Evolutionary conservation across 2,329 filamentous ascomycete genomes (phyloP), one percentile per base, ranked within the genome.

Genomic region (Karstenula rhodostoma): DNA sequence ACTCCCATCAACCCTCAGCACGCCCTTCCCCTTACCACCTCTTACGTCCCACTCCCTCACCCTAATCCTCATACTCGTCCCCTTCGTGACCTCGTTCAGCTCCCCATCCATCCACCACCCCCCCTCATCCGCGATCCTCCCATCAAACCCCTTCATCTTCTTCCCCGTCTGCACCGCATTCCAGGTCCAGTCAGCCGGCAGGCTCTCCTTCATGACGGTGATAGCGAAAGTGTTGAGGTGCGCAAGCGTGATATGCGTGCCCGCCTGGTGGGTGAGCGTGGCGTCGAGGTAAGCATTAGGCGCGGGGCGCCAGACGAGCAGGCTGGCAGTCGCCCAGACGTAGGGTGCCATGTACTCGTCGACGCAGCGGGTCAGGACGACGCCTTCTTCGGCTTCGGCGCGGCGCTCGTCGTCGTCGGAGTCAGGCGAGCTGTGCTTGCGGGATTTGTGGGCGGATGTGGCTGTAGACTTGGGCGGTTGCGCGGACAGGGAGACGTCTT

Each of bases 221-320:
- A 94, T 92, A 68, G 95, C 96, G 84, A 98, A 98, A 66, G 93
- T 87, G 77, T 94, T 94, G 80, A 93, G 94, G 76, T 93, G 95
- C 12, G 96, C 88, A 2, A 97, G 86, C 22, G 94, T 94, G 7
- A 99, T 85, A 73, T 97, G 93, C 7, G 92, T 93, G 68, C 95
- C 92, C 50, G 90, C 94, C 74, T 96, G 92, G 32, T 97, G 83
- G 71, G 94, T 95, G 58, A 97, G 86, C 67, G 85, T 89, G 12
- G 93, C 95, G 67, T 94, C 89, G 73, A 98, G 85, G 78, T 86
- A 88, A 9, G 89, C 87, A 37, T 92, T 91, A 48, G 87, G 86
- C 56, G 85, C 83, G 0, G 95, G 94, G 33, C 90, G 86, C 75
- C 97, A 96, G 19, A 98, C 81, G 47, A 96, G 84, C 63, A 97